phyloP scores from a whole-genome alignment of 1,139 yeast species.

The Geotrichum aggregatum region DNA sequence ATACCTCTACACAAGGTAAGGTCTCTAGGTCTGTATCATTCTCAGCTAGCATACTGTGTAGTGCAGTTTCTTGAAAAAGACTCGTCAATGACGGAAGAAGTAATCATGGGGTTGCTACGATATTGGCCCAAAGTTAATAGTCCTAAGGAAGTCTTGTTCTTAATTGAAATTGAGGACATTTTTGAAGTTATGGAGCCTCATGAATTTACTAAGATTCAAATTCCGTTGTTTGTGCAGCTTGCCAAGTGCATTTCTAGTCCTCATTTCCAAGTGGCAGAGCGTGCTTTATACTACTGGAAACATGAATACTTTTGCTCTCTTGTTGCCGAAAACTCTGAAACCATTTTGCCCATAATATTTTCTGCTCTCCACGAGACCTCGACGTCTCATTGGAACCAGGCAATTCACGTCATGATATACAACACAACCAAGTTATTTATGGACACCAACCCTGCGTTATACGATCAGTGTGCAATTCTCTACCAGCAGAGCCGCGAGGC shows the following conservation, averaged over 20 bases:
- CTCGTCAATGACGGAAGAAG: conserved; percentile 87
- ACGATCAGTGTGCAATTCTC: conserved; percentile 85
- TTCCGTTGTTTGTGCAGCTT: conserved; percentile 88
- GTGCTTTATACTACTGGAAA: conserved; percentile 90
- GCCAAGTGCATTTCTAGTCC: conserved; percentile 92
- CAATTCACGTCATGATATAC: conserved; percentile 85
- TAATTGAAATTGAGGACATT: conserved; percentile 93
- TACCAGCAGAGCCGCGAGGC: conserved; percentile 74
- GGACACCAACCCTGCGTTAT: conserved; percentile 88
- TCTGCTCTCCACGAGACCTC: conserved; percentile 80
- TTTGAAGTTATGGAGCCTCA: conserved; percentile 93
- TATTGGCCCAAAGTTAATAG: conserved; percentile 97
- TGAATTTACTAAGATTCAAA: conserved; percentile 87
- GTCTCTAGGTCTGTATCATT: conserved; percentile 83
- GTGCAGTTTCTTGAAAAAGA: conserved; percentile 96
- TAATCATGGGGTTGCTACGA: conserved; percentile 82
- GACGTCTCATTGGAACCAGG: conserved; percentile 77
- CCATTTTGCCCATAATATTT: conserved; percentile 85
- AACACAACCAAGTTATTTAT: conserved; percentile 87
- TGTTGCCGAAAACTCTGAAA: conserved; percentile 86
- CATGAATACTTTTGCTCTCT: conserved; percentile 88
- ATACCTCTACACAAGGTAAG: conserved; percentile 92
- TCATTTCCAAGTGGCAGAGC: conserved; percentile 96
- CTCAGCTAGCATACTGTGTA: conserved; percentile 94
- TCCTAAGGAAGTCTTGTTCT: conserved; percentile 92